Percentiles rank a stretch among this genome's conserved stretches.
Evolutionary conservation across 495 filamentous ascomycete genomes (phyloP).

Genomic region (Talaromyces liani): DNA sequence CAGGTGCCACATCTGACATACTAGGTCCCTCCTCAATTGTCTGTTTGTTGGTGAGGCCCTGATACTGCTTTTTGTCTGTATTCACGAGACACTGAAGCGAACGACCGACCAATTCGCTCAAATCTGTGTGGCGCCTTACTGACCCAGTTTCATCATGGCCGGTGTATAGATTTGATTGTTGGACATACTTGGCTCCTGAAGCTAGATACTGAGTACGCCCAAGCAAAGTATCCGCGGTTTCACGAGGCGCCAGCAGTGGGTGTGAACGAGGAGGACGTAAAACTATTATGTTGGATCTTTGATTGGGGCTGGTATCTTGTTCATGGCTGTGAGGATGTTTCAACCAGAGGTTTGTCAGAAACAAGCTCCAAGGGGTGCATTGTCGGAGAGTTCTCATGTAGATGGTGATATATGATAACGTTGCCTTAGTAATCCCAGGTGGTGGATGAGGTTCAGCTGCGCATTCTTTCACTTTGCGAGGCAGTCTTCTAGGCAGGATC

Average conservation of each 20-base stretch:
- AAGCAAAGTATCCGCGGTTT: background rate
- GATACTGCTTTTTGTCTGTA: background rate
- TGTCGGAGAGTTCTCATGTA: background rate
- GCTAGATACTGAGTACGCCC: background rate
- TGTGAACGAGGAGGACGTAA: background rate
- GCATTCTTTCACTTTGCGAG: background rate
- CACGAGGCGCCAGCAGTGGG: background rate
- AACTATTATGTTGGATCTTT: background rate
- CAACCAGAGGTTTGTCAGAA: conserved; percentile 2
- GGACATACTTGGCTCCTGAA: background rate
- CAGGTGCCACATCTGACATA: conserved; percentile 24
- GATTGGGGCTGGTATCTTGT: background rate
- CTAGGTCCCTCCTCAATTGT: conserved; percentile 10
- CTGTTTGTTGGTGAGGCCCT: conserved; percentile 2
- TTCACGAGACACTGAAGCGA: conserved; percentile 21
- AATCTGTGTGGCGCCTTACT: background rate
- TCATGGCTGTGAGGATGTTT: background rate
- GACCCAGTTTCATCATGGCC: background rate
- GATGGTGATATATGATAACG: background rate
- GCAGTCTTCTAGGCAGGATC: background rate
- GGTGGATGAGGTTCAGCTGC: conserved; percentile 1
- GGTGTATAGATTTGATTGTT: background rate
- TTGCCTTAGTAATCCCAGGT: background rate
- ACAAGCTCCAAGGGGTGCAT: background rate
- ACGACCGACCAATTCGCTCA: conserved; percentile 16